These are phyloP conservation scores for Ogataea dorogensis DNA, from an alignment of 805 yeast genomes.

Conservation along the genomic window DNA sequence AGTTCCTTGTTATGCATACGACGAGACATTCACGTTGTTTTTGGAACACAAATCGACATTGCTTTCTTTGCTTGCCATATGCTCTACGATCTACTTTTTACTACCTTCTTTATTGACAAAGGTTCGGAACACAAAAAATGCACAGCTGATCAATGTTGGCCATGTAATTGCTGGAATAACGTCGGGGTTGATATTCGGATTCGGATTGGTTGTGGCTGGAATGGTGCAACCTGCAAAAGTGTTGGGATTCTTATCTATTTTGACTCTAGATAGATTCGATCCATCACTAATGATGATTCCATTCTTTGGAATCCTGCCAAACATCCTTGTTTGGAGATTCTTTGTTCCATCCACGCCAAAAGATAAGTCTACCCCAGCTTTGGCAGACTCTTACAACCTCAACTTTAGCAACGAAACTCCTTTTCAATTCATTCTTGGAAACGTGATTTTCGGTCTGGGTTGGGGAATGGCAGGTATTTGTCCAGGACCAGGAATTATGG, in stretches of 20 bases:
- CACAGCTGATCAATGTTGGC: constrained; percentile 3
- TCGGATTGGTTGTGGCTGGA: constrained; percentile 48
- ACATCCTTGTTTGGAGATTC: constrained; percentile 37
- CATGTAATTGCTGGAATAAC: constrained; percentile 22
- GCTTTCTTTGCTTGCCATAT: constrained; percentile 12
- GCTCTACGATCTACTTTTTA: constrained; percentile 24
- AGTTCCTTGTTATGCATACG: constrained; percentile 23
- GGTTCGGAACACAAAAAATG: constrained; percentile 3
- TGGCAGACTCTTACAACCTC: constrained; percentile 26
- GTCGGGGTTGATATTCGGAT: constrained; percentile 39
- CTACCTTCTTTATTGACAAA: constrained; percentile 27
- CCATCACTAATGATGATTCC: constrained; percentile 47
- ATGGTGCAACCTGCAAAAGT: constrained; percentile 45
- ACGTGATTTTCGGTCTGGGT: constrained; percentile 47
- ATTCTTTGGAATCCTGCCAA: constrained; percentile 45
- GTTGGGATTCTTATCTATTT: constrained; percentile 43
- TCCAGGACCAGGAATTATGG: constrained; percentile 50
- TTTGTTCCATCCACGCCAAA: constrained; percentile 19
- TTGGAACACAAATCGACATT: constrained; percentile 16
- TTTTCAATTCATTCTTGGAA: constrained; percentile 39
- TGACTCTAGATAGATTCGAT: constrained; percentile 38
- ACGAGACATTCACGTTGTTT: constrained; percentile 17
- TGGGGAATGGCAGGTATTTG: constrained; percentile 54
- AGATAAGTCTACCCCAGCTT: constrained; percentile 19
- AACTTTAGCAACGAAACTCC: constrained; percentile 28